Base-by-base conservation (phyloP, 805 yeast genomes). In the Sugiyamaella lignohabitans region DNA sequence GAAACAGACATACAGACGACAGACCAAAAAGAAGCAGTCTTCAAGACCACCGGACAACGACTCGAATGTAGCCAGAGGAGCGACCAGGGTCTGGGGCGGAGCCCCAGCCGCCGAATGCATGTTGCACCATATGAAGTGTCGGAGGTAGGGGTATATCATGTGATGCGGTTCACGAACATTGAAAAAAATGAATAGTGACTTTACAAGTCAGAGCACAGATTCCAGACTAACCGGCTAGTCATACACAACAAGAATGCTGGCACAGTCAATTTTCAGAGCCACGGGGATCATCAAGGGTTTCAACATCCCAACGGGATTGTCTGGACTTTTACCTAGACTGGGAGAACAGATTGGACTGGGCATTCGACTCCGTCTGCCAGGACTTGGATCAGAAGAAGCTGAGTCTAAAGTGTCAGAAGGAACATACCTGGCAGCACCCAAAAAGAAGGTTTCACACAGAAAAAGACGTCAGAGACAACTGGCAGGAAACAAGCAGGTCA, bases 361-460 rank as follows among this genome's bases (percentile, higher is more conserved):
- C 23, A 29, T 47, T 21, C 40, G 51, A 36, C 37, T 52, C 4
- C 8, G 41, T 5, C 18, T 42, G 8, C 30, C 37, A 40, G 22
- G 14, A 23, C 14, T 20, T 5, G 40, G 17, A 47, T 37, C 21
- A 6, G 5, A 18, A 42, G 22, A 21, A 21, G 4, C 18, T 29
- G 22, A 29, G 5, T 8, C 47, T 6, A 4, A n/a, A 24, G 19
- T 19, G 5, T 65, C 17, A 24, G 84, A 79, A 55, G 95, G 94
- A n/a, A 76, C 85, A 24, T 69, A 87, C 45, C 71, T 72, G 55
- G 98, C 98, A 4, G 97, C 81, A 4, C 98, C 98, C 46, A 93
- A 93, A 73, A 88, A 89, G 78, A 89, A 88, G 66, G 80, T 80
- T 1, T 87, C 98, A 5, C 87, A 87, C 63, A 79, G 79, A 69